Evolutionary conservation across 225 moss, liverwort and hornwort species (phyloP), one percentile per base, ranked within the genome.

Genomic region (Climacium dendroides): DNA sequence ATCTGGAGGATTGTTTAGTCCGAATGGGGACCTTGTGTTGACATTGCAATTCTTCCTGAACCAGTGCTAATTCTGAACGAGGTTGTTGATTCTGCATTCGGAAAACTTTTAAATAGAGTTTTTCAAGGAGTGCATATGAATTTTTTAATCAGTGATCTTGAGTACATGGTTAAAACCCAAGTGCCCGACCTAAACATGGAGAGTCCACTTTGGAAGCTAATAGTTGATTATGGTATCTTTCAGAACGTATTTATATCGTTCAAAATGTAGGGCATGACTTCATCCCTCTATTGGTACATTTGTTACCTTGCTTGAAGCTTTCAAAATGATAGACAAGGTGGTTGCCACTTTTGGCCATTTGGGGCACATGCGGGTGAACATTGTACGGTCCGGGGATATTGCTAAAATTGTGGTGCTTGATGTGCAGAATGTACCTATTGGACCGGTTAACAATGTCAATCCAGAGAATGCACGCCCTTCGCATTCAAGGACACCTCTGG

Each of bases 401-500:
- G 32, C 85, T 91, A 34, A 93, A 50, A 35, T 60, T 37, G 63
- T 79, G 47, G 65, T 78, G 78, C 53, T 61, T 83, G 88, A 74
- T 91, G 86, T 95, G 87, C 95, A 96, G 88, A 91, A 89, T 64
- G 89, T 87, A 85, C 90, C 89, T 53, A 70, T 58, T 57, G 93
- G 92, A 64, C 95, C 93, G 63, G 90, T 37, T 28, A 92, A 93
- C 77, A 82, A 87, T 41, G 88, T 79, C 65, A 91, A 92, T 77
- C 87, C 86, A 60, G 89, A 93, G 71, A 93, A 93, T 62, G 87
- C 87, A 80, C 94, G 94, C n/a, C 87, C 85, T 78, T 90, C 90
- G 35, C 92, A 94, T 85, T 92, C 97, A 86, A 96, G 97, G 86
- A 92, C 85, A 85, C 95, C 95, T 25, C 88, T 97, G 81, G 97